A percentile compares a stretch with the other conserved stretches of the same genome.
Evolutionary conservation across 108 stramenopile genomes (phyloP).

Genomic region (Cyclotella kingstonii): DNA sequence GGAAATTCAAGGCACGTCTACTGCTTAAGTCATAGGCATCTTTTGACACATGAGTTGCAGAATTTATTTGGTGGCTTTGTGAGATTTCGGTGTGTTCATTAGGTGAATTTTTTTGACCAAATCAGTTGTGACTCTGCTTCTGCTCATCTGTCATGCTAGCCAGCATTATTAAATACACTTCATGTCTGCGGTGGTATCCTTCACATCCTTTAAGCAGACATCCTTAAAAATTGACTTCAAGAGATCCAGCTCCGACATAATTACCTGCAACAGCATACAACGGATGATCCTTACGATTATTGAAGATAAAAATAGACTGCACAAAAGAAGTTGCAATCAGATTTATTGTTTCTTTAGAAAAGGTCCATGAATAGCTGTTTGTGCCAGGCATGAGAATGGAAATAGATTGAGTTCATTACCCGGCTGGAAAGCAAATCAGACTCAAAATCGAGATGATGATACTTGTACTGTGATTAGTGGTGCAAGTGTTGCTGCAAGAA

Average conservation of each 20-base stretch:
- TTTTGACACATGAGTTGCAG: constrained; percentile 61
- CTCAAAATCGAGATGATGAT: too few species aligned
- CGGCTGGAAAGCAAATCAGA: too few species aligned
- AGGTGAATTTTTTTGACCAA: constrained; percentile 77
- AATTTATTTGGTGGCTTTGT: constrained; percentile 31
- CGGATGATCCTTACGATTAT: constrained; percentile 88
- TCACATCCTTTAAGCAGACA: constrained; percentile 45
- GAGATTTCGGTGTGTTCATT: constrained; percentile 9
- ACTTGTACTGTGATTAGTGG: too few species aligned
- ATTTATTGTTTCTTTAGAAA: constrained; percentile 68
- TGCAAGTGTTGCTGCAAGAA: too few species aligned
- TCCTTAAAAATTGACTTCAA: constrained; percentile 49
- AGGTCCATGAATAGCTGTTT: constrained; percentile 72
- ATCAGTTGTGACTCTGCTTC: constrained; percentile 83
- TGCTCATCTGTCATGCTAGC: constrained; percentile 86
- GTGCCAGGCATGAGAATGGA: constrained; percentile 72
- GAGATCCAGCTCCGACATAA: constrained; percentile 68
- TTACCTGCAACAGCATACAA: constrained; percentile 73
- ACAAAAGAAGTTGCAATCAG: constrained; percentile 87
- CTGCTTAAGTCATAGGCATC: constrained; percentile 68
- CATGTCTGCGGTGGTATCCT: constrained; percentile 51
- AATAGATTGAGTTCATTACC: too few species aligned
- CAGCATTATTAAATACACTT: constrained; percentile 83
- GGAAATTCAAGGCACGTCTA: too few species aligned
- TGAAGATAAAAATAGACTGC: constrained; percentile 92